These are phyloP conservation scores for Penicillium soppii DNA, from an alignment of 495 filamentous ascomycete species.

Conservation along the genomic window DNA sequence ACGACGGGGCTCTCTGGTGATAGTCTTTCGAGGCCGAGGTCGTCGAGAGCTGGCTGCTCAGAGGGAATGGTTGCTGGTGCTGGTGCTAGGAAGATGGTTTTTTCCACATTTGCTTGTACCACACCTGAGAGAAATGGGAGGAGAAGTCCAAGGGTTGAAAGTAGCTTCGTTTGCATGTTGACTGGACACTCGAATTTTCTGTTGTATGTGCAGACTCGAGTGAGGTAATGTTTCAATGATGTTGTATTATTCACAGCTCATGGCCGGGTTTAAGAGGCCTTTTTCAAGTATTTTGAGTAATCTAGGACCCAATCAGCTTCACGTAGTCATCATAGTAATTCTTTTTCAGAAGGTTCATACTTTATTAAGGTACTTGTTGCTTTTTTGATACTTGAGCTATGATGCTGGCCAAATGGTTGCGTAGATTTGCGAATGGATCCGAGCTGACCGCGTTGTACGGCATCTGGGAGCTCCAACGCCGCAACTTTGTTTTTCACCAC, in stretches of 20 bases:
- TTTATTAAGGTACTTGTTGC: not conserved
- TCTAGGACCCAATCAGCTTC: not conserved
- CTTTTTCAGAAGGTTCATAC: too few species aligned
- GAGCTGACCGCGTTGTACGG: conserved; percentile 3
- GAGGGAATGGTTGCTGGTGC: conserved; percentile 48
- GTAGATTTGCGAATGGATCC: conserved; percentile 6
- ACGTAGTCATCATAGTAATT: too few species aligned
- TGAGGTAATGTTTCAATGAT: not conserved
- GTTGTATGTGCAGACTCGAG: conserved; percentile 1
- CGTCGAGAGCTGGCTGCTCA: conserved; percentile 56
- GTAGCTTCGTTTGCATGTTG: conserved; percentile 19
- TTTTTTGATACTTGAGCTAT: not conserved
- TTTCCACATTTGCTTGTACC: conserved; percentile 75
- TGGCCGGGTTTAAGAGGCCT: not conserved
- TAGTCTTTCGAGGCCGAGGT: conserved; percentile 64
- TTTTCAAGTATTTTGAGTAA: not conserved
- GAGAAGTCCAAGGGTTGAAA: conserved; percentile 24
- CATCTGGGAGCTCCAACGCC: not conserved
- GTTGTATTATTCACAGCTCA: not conserved
- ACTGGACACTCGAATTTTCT: not conserved
- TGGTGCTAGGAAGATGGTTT: conserved; percentile 83
- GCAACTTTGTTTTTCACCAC: not conserved
- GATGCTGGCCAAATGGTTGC: conserved; percentile 2
- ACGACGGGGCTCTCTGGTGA: conserved; percentile 55
- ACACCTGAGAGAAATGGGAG: conserved; percentile 30